These are phyloP conservation scores for Polytolypa hystricis DNA, from an alignment of 2,329 filamentous ascomycete genomes.

Conservation along the genomic window DNA sequence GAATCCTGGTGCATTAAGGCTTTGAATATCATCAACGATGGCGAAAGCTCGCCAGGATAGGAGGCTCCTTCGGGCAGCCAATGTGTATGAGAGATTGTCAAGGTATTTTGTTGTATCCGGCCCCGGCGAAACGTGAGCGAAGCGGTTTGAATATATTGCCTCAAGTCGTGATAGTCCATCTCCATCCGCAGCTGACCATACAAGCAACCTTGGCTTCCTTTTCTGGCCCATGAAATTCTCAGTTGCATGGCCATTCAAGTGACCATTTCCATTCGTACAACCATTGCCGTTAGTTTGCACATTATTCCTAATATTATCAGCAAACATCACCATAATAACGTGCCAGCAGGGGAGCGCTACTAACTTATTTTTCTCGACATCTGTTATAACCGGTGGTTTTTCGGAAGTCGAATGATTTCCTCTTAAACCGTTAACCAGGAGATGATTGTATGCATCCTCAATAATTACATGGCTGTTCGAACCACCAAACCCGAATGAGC, in stretches of 20 bases:
- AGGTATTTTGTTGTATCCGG: too few species aligned
- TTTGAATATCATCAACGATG: neutral
- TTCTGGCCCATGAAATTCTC: neutral
- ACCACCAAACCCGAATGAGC: slow-evolving; percentile 14
- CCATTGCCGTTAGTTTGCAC: neutral
- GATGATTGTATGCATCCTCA: slow-evolving; percentile 7
- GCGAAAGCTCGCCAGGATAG: slow-evolving; percentile 5
- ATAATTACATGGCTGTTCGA: slow-evolving; percentile 15
- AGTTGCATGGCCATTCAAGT: neutral
- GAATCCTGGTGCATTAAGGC: too few species aligned
- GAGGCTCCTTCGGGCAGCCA: slow-evolving; percentile 6
- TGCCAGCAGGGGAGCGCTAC: too few species aligned
- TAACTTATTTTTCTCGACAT: too few species aligned
- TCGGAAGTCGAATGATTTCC: slow-evolving; percentile 3
- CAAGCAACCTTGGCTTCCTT: too few species aligned
- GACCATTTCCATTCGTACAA: neutral
- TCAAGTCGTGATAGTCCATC: too few species aligned
- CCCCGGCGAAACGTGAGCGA: too few species aligned
- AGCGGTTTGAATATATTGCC: too few species aligned
- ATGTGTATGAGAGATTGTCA: slow-evolving; percentile 9
- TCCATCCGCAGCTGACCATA: too few species aligned
- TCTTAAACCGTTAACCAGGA: neutral
- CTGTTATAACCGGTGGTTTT: slow-evolving; percentile 1
- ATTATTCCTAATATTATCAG: too few species aligned
- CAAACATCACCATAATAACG: too few species aligned